Evolutionary conservation across 768 basidiomycete species (phyloP).

Genomic region (Inosperma sp.): DNA sequence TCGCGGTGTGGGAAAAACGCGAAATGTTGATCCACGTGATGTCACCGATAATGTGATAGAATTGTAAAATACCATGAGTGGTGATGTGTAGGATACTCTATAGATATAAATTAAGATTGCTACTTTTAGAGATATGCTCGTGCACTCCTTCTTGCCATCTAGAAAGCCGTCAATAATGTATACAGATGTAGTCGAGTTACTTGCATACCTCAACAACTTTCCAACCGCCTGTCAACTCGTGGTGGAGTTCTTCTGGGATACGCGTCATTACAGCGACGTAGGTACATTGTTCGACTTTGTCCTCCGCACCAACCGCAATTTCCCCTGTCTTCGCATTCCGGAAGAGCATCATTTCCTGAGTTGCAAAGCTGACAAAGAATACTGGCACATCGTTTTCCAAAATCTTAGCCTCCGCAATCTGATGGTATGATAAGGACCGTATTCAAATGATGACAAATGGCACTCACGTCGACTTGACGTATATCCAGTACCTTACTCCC

Average conservation of each 20-base stretch:
- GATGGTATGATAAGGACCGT: neutral
- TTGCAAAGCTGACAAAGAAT: slow-evolving; percentile 86
- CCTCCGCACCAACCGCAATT: slow-evolving; percentile 79
- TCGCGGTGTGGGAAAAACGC: slow-evolving; percentile 4
- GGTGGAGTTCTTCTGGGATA: slow-evolving; percentile 78
- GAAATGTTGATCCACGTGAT: neutral
- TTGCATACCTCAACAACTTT: slow-evolving; percentile 86
- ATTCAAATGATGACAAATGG: neutral
- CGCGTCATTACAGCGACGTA: slow-evolving; percentile 92
- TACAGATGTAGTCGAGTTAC: neutral
- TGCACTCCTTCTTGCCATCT: slow-evolving; percentile 45
- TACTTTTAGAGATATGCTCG: slow-evolving; percentile 43
- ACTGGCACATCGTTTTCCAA: slow-evolving; percentile 88
- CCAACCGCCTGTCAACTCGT: slow-evolving; percentile 97
- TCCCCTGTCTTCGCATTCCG: slow-evolving; percentile 87
- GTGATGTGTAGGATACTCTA: neutral
- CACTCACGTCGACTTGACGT: slow-evolving; percentile 88
- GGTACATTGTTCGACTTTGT: slow-evolving; percentile 88
- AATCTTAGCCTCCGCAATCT: slow-evolving; percentile 85
- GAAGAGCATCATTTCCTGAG: slow-evolving; percentile 92
- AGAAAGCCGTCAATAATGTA: slow-evolving; percentile 9
- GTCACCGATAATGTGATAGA: neutral
- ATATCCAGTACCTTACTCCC: slow-evolving; percentile 96
- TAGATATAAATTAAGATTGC: slow-evolving; percentile 10
- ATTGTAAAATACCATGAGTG: neutral